Evolutionary conservation across 192 early-diverging fungal species (phyloP).

Genomic region (Rhizoclosmatium sp.): DNA sequence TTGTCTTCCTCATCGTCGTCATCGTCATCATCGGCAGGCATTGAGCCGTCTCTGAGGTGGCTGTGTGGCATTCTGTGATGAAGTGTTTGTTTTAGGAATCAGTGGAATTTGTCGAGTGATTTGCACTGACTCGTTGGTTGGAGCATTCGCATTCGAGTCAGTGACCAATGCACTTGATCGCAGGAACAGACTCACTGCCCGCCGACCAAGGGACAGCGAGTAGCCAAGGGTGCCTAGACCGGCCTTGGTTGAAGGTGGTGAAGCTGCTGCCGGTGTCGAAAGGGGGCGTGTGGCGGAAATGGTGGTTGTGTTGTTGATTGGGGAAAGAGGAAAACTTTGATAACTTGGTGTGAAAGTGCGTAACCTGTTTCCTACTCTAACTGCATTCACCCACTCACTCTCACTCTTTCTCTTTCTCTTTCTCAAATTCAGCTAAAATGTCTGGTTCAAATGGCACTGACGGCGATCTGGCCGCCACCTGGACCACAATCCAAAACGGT

Average conservation of each 20-base stretch:
- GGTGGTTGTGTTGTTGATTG: neutral
- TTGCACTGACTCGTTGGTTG: too few species aligned
- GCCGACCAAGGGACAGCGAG: conserved; percentile 10
- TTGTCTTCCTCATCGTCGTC: neutral
- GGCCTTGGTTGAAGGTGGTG: neutral
- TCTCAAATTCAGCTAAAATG: neutral
- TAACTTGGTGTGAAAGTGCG: too few species aligned
- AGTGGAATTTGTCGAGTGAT: too few species aligned
- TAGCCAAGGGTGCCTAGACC: neutral
- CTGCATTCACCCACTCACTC: neutral
- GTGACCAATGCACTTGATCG: too few species aligned
- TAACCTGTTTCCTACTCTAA: too few species aligned
- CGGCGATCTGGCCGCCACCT: conserved; percentile 56
- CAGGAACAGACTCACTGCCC: conserved; percentile 15
- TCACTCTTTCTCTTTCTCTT: neutral
- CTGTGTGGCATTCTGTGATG: too few species aligned
- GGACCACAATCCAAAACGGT: conserved; percentile 78
- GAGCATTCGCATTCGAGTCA: too few species aligned
- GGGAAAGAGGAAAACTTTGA: too few species aligned
- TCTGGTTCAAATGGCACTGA: conserved; percentile 1
- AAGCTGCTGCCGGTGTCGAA: neutral
- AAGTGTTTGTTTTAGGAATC: too few species aligned
- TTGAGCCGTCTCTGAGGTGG: neutral
- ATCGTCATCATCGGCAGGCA: conserved; percentile 14
- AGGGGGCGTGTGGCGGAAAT: neutral